Base-by-base conservation (phyloP, 371 early-diverging fungal genomes). In the Rhizopus arrhizus region DNA sequence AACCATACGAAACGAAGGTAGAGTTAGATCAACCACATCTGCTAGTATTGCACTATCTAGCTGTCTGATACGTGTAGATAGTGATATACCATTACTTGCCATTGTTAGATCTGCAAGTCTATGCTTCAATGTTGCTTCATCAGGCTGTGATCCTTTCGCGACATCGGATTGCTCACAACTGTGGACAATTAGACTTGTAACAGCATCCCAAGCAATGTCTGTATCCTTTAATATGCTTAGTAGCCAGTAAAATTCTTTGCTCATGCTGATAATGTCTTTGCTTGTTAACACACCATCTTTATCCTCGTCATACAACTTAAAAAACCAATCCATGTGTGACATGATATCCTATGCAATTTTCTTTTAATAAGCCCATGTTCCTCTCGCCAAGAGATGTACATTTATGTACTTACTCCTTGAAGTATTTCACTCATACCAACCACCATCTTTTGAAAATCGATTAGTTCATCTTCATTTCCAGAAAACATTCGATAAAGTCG, bases 211-310 rank as follows among this genome's bases (percentile, higher is more conserved):
- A 0, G 70, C 70, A 16, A 70, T 65, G 3, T 62, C 52, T 15
- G 43, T 52, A 22, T 62, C 70, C 48, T 63, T 65, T 2, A 62
- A 16, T 0, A 59, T 32, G 7, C 63, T 46, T 10, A 70, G 73
- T 7, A 92, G 67, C 65, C 87, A 91, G 34, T 94, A 77, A 4
- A 95, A 65, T 47, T 89, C 87, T 72, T 95, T 95, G 4, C 92
- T 90, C 66, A 94, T 77, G 47, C 85, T 83, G 56, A 93, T 80
- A 34, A 92, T 82, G 61, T 95, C 92, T 41, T 89, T 82, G 41
- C 88, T 83, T 22, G 66, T 81, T 41, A 95, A 69, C 9, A 72
- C 61, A 4, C 83, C 87, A 60, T 91, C 85, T 35, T 73, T 66
- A 62, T 91, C 83, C 34, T 74, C 65, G 64, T 93, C 92, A 58